These are phyloP conservation scores for Plasmodium berghei DNA, from an alignment of 169 alveolate species.

Conservation along the genomic window DNA sequence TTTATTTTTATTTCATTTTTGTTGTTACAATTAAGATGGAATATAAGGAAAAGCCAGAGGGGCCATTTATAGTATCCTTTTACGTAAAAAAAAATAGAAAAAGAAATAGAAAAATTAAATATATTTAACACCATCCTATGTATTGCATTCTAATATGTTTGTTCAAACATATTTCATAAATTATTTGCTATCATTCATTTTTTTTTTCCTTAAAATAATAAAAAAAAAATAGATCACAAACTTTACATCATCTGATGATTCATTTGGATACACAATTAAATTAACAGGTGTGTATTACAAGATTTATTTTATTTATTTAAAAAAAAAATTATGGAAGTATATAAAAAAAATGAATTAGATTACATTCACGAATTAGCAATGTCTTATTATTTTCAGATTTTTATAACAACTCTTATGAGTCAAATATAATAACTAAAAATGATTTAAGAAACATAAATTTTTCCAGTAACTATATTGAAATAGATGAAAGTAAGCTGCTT, in stretches of 20 bases:
- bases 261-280: slow-evolving; percentile 34
- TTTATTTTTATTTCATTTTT: neutral
- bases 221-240: slow-evolving; percentile 48
- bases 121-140: neutral
- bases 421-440: slow-evolving; percentile 31
- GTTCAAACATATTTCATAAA: neutral
- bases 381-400: slow-evolving; percentile 13
- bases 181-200: neutral
- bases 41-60: slow-evolving; percentile 72
- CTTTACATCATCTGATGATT: slow-evolving; percentile 42
- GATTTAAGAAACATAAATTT: slow-evolving; percentile 30
- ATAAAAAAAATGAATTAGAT: neutral
- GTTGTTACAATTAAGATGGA: slow-evolving; percentile 29
- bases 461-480: slow-evolving; percentile 38
- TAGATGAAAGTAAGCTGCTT: slow-evolving; percentile 25
- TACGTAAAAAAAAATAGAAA: slow-evolving; percentile 16
- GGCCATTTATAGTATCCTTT: slow-evolving; percentile 65
- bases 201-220: slow-evolving; percentile 1
- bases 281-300: slow-evolving; percentile 26
- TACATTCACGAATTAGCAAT: neutral
- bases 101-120: slow-evolving; percentile 1
- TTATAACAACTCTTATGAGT: slow-evolving; percentile 35
- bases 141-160: neutral
- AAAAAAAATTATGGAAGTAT: neutral
- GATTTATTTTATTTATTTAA: slow-evolving; percentile 13